Evolutionary conservation across 805 yeast genomes (phyloP).

Genomic region (Pichia gijzeniarum): DNA sequence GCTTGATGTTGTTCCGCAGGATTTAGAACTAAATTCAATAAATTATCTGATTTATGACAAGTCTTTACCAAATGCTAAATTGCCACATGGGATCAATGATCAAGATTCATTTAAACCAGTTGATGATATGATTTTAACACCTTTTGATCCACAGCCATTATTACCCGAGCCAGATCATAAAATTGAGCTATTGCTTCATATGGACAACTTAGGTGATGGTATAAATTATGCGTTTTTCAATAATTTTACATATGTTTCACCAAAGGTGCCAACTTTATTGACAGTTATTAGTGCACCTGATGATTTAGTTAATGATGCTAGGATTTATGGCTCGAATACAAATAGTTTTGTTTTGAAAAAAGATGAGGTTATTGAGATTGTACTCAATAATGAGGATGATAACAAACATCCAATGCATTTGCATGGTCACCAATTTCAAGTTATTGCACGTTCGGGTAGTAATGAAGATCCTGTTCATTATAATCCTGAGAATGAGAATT

Average conservation of each 20-base stretch:
- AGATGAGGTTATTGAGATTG: slow-evolving; percentile 66
- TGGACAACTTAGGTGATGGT: slow-evolving; percentile 70
- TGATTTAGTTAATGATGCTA: slow-evolving; percentile 42
- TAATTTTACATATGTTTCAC: slow-evolving; percentile 54
- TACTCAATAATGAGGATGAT: slow-evolving; percentile 73
- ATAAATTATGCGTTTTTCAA: slow-evolving; percentile 73
- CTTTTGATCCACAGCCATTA: slow-evolving; percentile 35
- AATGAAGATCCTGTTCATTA: slow-evolving; percentile 55
- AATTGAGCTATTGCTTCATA: slow-evolving; percentile 50
- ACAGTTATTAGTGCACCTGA: slow-evolving; percentile 57
- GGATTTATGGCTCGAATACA: slow-evolving; percentile 70
- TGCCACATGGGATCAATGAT: slow-evolving; percentile 18
- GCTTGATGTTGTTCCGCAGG: slow-evolving; percentile 64
- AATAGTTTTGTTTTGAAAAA: slow-evolving; percentile 54
- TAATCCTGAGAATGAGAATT: slow-evolving; percentile 34
- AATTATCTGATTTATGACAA: slow-evolving; percentile 49
- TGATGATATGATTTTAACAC: slow-evolving; percentile 43
- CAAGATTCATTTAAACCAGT: slow-evolving; percentile 27
- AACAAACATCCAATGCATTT: slow-evolving; percentile 96
- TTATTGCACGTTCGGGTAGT: slow-evolving; percentile 57
- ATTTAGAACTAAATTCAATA: slow-evolving; percentile 47
- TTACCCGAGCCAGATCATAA: slow-evolving; percentile 56
- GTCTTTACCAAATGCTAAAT: slow-evolving; percentile 19
- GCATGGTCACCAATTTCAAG: slow-evolving; percentile 88
- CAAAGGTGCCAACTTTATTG: slow-evolving; percentile 64